A percentile compares a stretch with the other conserved stretches of the same genome.
These are phyloP conservation scores for Chrysoporthe deuterocubensis DNA, from an alignment of 2,329 filamentous ascomycete genomes.

Conservation along the genomic window DNA sequence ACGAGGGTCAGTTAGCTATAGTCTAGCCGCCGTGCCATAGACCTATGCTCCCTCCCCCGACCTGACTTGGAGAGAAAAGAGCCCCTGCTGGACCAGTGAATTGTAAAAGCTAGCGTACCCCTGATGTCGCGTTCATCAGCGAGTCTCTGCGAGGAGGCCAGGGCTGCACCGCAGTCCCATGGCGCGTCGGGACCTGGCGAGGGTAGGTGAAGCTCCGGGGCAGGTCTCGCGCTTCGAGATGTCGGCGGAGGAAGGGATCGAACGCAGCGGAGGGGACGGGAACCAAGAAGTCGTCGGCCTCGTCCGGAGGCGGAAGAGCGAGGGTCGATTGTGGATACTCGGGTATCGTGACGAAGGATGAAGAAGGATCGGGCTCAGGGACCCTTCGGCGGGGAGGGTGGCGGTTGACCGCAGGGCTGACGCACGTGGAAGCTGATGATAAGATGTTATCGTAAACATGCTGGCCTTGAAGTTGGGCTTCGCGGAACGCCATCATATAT, in stretches of 20 bases:
- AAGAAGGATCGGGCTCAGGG: slow-evolving; percentile 25
- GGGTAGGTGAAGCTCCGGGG: slow-evolving; percentile 15
- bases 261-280: slow-evolving; percentile 59
- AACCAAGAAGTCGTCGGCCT: slow-evolving; percentile 43
- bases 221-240: slow-evolving; percentile 43
- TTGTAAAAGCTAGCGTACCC: slow-evolving; percentile 23
- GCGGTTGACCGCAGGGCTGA: slow-evolving; percentile 22
- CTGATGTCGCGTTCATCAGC: slow-evolving; percentile 44
- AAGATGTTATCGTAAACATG: slow-evolving; percentile 27
- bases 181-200: slow-evolving; percentile 18
- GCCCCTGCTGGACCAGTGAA: not conserved
- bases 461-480: slow-evolving; percentile 10
- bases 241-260: slow-evolving; percentile 58
- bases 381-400: slow-evolving; percentile 22
- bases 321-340: slow-evolving; percentile 24
- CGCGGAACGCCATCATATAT: slow-evolving; percentile 22
- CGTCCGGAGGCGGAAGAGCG: slow-evolving; percentile 31
- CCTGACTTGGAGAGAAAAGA: not conserved
- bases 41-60: not conserved
- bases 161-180: slow-evolving; percentile 37
- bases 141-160: slow-evolving; percentile 56
- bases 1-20: slow-evolving; percentile 24
- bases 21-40: slow-evolving; percentile 6
- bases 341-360: slow-evolving; percentile 22
- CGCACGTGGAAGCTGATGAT: slow-evolving; percentile 22